Evolutionary conservation across 2,329 filamentous ascomycete genomes (phyloP), one percentile per base, ranked within the genome.

Genomic region (Ascochyta lentis): DNA sequence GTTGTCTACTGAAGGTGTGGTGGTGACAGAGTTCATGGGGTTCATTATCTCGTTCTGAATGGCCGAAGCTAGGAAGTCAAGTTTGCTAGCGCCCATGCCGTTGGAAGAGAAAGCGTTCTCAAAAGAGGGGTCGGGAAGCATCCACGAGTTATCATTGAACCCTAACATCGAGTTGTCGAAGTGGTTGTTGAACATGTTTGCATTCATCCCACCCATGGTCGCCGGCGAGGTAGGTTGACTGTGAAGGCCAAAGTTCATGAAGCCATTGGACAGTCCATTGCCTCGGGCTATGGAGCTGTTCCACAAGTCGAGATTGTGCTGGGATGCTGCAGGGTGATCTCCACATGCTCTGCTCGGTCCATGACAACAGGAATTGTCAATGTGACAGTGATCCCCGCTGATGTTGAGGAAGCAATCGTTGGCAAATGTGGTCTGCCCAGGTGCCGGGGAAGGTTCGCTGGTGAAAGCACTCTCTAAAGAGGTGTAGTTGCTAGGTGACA

Each of bases 291-390:
- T 60, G 12, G 70, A 70, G 6, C 61, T 60, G 38, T 66, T 66
- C 69, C 69, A 72, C 1, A 69, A 24, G 22, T 71, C 64, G 8
- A 69, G 55, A 16, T 70, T 62, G 3, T 63, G 57, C 37, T 66
- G 62, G 24, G 70, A 61, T n/a, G 64, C 63, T 19, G 59, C 64
- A 9, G 66, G 61, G 31, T 54, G 63, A n/a, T 73, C 68, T 33
- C 66, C 70, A 52, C 70, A 73, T 15, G 65, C 64, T 54, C 67
- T 61, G 34, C 60, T 57, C 9, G 58, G 33, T 2, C 69, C 70
- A 62, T 75, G 72, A 45, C 72, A 75, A 44, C 72, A 75, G 13
- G 71, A 68, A 45, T 73, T 70, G 54, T 71, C 67, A 26, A 72
- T 66, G 49, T 75, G 72, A 61, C 72, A 75, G 53, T 75, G 71